Percentiles rank a stretch among this genome's conserved stretches.
These are phyloP conservation scores for Escovopsis sp. DNA, from an alignment of 2,329 filamentous ascomycete species.

Conservation along the genomic window DNA sequence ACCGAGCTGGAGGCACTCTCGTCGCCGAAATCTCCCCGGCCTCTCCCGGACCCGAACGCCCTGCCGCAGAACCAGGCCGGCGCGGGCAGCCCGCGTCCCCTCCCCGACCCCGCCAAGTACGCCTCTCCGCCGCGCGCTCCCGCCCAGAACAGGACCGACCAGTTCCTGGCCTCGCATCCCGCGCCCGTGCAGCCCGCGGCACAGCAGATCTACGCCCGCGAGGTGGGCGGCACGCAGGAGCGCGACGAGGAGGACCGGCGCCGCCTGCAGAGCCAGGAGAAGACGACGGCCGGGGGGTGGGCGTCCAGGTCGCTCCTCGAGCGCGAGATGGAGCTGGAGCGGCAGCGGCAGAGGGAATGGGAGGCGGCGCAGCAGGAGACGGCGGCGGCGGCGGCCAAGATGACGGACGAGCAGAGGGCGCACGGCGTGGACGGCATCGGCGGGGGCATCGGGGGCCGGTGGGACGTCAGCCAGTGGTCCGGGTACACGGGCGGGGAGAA, in stretches of 20 bases:
- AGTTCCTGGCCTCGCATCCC: constrained; percentile 40
- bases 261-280: constrained; percentile 40
- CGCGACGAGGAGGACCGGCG: constrained; percentile 47
- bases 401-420: constrained; percentile 18
- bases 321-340: constrained; percentile 67
- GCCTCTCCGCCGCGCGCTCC: constrained; percentile 10
- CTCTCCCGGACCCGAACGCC: constrained; percentile 26
- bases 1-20: constrained; percentile 11
- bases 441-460: constrained; percentile 51
- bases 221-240: constrained; percentile 43
- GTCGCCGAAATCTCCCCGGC: constrained; percentile 22
- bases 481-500: constrained; percentile 63
- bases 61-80: constrained; percentile 20
- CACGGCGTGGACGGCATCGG: constrained; percentile 46
- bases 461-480: constrained; percentile 64
- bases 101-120: constrained; percentile 33
- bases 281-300: constrained; percentile 48
- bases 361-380: constrained; percentile 58
- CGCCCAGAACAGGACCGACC: constrained; percentile 36
- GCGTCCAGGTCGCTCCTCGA: constrained; percentile 58
- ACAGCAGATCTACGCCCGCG: constrained; percentile 38
- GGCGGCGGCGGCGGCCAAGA: constrained; percentile 32
- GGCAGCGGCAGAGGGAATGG: constrained; percentile 66
- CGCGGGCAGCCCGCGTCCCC: constrained; percentile 33
- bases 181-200: constrained; percentile 26